Conservation (phyloP, 257 asterid genomes). For the Jacaranda mimosifolia region DNA sequence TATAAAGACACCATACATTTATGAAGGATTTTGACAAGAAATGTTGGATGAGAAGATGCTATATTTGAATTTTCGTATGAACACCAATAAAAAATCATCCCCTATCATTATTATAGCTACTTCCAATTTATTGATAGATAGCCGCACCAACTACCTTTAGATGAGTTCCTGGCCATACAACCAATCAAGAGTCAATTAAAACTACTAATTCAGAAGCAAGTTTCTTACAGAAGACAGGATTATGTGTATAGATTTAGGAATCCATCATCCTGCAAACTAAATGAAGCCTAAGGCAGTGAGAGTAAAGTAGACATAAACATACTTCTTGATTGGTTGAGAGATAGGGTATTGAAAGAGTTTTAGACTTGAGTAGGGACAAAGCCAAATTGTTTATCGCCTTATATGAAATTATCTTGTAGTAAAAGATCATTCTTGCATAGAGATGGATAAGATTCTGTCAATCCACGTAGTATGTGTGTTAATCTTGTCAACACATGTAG, state of each 20-base stretch:
- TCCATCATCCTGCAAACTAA: neutral
- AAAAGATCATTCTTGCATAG: neutral
- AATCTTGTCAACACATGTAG: neutral
- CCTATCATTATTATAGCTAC: neutral
- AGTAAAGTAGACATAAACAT: neutral
- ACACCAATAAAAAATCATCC: neutral
- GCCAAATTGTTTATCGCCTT: neutral
- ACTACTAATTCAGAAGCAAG: neutral
- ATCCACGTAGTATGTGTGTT: neutral
- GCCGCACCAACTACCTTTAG: neutral
- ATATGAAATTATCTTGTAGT: neutral
- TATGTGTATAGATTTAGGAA: neutral
- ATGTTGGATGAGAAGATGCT: constrained; percentile 24
- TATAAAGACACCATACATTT: neutral
- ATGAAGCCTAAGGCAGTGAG: neutral
- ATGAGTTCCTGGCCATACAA: neutral
- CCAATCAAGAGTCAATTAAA: neutral
- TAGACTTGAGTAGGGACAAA: neutral
- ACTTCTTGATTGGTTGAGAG: neutral
- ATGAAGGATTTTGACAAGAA: neutral
- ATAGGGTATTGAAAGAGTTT: neutral
- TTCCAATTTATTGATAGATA: constrained; percentile 7
- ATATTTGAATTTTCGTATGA: neutral
- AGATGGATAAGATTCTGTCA: neutral
- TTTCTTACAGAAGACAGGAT: neutral